Evolutionary conservation across 495 filamentous ascomycete genomes (phyloP).

Genomic region (Patellaria atrata): DNA sequence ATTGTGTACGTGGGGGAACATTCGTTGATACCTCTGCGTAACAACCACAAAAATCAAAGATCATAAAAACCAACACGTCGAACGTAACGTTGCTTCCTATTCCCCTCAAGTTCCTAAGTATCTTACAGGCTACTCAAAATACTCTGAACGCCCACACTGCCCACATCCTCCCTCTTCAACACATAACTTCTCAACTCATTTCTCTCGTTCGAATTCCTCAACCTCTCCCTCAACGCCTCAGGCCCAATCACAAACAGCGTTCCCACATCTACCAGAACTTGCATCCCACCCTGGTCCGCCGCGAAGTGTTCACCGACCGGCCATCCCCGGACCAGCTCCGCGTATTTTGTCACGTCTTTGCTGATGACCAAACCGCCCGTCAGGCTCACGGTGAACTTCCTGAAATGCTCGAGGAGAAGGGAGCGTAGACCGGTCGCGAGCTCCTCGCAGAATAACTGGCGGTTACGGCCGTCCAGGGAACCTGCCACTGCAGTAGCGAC

Average conservation of each 20-base stretch:
- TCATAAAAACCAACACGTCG: no score
- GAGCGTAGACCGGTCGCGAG: conserved; percentile 63
- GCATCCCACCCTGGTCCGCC: conserved; percentile 44
- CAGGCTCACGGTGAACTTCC: conserved; percentile 79
- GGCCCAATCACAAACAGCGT: conserved; percentile 90
- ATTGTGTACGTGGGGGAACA: no score
- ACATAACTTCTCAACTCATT: conserved; percentile 73
- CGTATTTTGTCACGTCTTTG: conserved; percentile 89
- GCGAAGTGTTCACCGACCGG: conserved; percentile 51
- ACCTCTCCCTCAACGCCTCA: conserved; percentile 70
- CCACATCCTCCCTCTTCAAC: conserved; percentile 63
- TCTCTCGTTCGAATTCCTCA: conserved; percentile 44
- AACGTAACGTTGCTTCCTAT: no score
- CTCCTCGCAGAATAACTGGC: conserved; percentile 66
- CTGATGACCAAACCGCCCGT: conserved; percentile 88
- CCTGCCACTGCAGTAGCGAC: conserved; percentile 44
- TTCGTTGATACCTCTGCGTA: no score
- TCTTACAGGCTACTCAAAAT: conserved; percentile 47
- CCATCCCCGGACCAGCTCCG: conserved; percentile 67
- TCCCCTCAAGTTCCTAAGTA: no score
- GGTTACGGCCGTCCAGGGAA: conserved; percentile 59
- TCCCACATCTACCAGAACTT: conserved; percentile 84
- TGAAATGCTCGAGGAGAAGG: conserved; percentile 81
- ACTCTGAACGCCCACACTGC: conserved; percentile 65
- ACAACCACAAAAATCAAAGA: no score